Percentiles rank a stretch among this genome's conserved stretches.
These are phyloP conservation scores for Annulohypoxylon moriforme DNA, from an alignment of 495 filamentous ascomycete species.

Conservation along the genomic window DNA sequence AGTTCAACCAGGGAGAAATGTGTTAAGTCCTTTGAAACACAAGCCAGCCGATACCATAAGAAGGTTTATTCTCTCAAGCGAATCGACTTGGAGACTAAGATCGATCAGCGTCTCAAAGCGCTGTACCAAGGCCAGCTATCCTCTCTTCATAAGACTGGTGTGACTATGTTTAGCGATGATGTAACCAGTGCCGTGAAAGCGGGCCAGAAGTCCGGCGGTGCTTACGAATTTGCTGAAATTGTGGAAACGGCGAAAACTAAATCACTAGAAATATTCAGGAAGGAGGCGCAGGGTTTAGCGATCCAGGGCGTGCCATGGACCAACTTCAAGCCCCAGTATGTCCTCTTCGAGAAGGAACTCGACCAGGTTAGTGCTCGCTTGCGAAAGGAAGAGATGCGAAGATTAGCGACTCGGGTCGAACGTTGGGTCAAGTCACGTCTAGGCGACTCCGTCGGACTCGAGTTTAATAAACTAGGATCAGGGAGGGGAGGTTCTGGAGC, in stretches of 20 bases:
- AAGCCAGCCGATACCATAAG: conserved; percentile 95
- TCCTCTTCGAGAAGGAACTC: conserved; percentile 78
- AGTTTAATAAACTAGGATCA: conserved; percentile 93
- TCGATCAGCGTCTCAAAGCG: conserved; percentile 85
- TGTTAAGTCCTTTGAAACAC: conserved; percentile 84
- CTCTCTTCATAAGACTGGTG: conserved; percentile 89
- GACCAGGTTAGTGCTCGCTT: conserved; percentile 84
- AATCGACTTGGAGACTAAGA: conserved; percentile 83
- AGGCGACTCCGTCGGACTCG: conserved; percentile 86
- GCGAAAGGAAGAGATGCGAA: conserved; percentile 93
- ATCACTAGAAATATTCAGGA: conserved; percentile 78
- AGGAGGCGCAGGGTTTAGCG: conserved; percentile 75
- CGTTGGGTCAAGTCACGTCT: conserved; percentile 90
- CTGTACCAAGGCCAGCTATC: conserved; percentile 88
- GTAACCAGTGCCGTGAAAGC: conserved; percentile 80
- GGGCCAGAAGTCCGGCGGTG: conserved; percentile 87
- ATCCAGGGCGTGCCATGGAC: conserved; percentile 87
- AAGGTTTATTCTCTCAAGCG: conserved; percentile 89
- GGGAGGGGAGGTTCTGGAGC: conserved; percentile 83
- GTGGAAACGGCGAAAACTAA: conserved; percentile 83
- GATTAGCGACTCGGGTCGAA: conserved; percentile 88
- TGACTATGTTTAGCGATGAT: conserved; percentile 86
- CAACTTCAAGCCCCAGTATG: conserved; percentile 68
- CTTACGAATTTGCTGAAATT: conserved; percentile 95
- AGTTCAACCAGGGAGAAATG: conserved; percentile 75